These are phyloP conservation scores for Stromatinia cepivora DNA, from an alignment of 2,329 filamentous ascomycete species.

Conservation along the genomic window DNA sequence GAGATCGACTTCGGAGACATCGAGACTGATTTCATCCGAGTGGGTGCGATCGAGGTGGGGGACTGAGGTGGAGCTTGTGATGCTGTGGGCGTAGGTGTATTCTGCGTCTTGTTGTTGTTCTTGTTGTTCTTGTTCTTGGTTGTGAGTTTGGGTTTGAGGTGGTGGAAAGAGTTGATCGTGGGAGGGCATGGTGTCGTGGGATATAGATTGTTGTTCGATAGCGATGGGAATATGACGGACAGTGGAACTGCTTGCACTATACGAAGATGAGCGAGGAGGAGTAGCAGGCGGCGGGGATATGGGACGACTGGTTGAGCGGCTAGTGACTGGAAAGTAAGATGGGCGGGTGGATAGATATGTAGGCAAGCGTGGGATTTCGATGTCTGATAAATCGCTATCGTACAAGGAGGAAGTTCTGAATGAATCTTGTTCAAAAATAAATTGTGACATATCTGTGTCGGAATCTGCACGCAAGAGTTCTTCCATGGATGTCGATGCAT, in stretches of 20 bases:
- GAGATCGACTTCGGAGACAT: not conserved
- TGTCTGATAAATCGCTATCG: conserved; percentile 2
- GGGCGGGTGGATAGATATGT: not conserved
- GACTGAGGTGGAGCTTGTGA: not conserved
- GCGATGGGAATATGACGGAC: conserved; percentile 7
- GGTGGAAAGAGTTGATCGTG: not conserved
- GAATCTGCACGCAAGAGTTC: not conserved
- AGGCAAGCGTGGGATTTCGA: not conserved
- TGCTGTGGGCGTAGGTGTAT: not conserved
- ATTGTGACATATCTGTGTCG: not conserved
- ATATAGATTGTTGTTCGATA: not conserved
- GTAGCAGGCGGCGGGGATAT: not conserved
- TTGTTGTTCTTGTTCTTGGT: not conserved
- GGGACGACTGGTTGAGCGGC: not conserved
- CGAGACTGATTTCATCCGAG: not conserved
- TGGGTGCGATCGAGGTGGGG: not conserved
- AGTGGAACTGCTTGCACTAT: not conserved
- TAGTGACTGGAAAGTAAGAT: not conserved
- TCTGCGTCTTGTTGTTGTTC: not conserved
- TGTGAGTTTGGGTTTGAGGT: not conserved
- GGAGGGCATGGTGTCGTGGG: not conserved
- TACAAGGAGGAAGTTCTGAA: conserved; percentile 22
- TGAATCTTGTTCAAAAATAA: not conserved
- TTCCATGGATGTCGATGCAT: conserved; percentile 11
- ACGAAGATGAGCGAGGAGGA: not conserved